Evolutionary conservation across 1,284 basidiomycete species (phyloP).

Genomic region (Tranzscheliella williamsii): DNA sequence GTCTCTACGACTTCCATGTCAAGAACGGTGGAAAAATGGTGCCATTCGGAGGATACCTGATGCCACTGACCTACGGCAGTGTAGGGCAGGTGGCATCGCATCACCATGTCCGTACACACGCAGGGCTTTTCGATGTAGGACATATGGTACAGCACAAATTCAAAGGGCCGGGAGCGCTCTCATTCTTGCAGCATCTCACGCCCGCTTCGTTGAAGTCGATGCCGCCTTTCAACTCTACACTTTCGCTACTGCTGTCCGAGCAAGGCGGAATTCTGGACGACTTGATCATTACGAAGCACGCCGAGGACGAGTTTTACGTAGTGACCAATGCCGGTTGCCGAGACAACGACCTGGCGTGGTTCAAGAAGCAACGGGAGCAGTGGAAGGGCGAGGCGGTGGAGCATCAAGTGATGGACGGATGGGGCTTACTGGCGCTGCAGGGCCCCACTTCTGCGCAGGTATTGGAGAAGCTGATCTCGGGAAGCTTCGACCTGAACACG

Average conservation of each 20-base stretch:
- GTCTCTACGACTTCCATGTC: constrained; percentile 88
- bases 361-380: constrained; percentile 68
- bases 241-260: constrained; percentile 83
- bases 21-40: constrained; percentile 90
- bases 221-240: constrained; percentile 73
- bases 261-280: constrained; percentile 95
- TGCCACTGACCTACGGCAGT: constrained; percentile 83
- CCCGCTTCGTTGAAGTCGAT: constrained; percentile 68
- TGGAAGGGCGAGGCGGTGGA: constrained; percentile 68
- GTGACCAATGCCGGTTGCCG: constrained; percentile 94
- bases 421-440: constrained; percentile 89
- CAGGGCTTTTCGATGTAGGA: constrained; percentile 93
- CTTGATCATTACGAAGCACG: constrained; percentile 65
- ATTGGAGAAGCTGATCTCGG: constrained; percentile 69
- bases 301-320: constrained; percentile 74
- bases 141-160: constrained; percentile 76
- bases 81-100: constrained; percentile 77
- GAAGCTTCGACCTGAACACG: constrained; percentile 66
- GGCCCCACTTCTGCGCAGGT: constrained; percentile 82
- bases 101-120: constrained; percentile 80
- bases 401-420: constrained; percentile 78
- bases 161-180: constrained; percentile 61
- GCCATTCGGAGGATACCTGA: constrained; percentile 89
- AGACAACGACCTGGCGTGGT: constrained; percentile 78
- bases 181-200: constrained; percentile 79